Evolutionary conservation across 2,329 filamentous ascomycete species (phyloP).

Genomic region (Trichoderma sp.): DNA sequence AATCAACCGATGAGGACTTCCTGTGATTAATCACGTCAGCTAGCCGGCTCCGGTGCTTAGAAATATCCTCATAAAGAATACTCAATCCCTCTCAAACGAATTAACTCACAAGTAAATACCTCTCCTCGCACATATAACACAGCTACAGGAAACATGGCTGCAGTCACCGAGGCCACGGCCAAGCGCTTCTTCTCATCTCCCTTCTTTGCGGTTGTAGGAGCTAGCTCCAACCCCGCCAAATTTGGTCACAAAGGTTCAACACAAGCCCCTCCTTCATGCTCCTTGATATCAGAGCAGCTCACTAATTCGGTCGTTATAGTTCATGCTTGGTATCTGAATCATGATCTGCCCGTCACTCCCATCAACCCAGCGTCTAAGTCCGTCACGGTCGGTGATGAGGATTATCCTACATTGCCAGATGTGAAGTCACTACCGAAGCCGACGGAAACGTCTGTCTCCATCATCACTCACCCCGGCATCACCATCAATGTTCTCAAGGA

Average conservation of each 20-base stretch:
- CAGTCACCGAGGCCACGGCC: constrained; percentile 67
- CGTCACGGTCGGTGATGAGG: constrained; percentile 61
- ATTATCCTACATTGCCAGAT: constrained; percentile 65
- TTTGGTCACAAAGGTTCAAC: constrained; percentile 79
- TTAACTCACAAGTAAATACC: not conserved
- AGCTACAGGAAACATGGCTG: constrained; percentile 22
- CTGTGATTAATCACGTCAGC: constrained; percentile 13
- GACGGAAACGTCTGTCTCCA: constrained; percentile 70
- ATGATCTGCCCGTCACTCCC: constrained; percentile 74
- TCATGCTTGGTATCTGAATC: constrained; percentile 83
- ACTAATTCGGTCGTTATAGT: constrained; percentile 52
- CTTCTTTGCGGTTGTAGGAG: constrained; percentile 85
- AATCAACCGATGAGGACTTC: constrained; percentile 17
- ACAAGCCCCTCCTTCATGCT: not conserved
- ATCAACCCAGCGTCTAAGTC: constrained; percentile 73
- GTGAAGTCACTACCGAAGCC: constrained; percentile 68
- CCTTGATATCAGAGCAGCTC: not conserved
- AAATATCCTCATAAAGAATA: not conserved
- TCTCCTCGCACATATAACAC: not conserved
- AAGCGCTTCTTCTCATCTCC: constrained; percentile 78
- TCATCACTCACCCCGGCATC: constrained; percentile 82
- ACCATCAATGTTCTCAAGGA: constrained; percentile 75
- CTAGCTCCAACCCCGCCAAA: constrained; percentile 79
- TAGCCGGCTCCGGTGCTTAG: not conserved
- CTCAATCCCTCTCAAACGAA: not conserved